Evolutionary conservation across 257 asterid species (phyloP).

Genomic region (Handroanthus guayacan): DNA sequence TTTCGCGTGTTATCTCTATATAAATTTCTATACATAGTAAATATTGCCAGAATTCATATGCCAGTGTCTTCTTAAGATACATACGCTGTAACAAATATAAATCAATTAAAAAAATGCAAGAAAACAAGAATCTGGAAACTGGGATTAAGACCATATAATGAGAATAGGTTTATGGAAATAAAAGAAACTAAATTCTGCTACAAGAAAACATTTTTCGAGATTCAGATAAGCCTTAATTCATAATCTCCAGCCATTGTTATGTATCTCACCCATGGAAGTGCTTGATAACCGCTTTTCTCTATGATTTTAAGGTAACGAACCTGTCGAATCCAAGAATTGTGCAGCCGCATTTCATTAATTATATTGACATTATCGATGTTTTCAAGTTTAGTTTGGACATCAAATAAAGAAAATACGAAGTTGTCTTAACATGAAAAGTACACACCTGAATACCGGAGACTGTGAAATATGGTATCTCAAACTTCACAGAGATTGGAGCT

Average conservation of each 20-base stretch:
- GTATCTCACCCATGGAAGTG: constrained; percentile 65
- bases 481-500: constrained; percentile 62
- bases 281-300: constrained; percentile 64
- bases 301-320: constrained; percentile 61
- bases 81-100: neutral
- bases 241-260: constrained; percentile 63
- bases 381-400: neutral
- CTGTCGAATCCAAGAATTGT: constrained; percentile 29
- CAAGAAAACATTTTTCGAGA: neutral
- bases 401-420: neutral
- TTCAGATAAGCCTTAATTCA: constrained; percentile 50
- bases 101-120: neutral
- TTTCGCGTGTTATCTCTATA: constrained; percentile 24
- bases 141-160: neutral
- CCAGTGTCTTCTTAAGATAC: constrained; percentile 1
- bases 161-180: neutral
- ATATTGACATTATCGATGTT: neutral
- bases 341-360: neutral
- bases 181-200: neutral
- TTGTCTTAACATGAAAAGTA: neutral
- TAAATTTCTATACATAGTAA: constrained; percentile 27
- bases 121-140: neutral
- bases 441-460: constrained; percentile 60
- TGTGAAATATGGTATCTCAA: constrained; percentile 61
- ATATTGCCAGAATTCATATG: constrained; percentile 15